phyloP scores from a whole-genome alignment of 108 stramenopile species.

The Nannochloropsis oceanica region DNA sequence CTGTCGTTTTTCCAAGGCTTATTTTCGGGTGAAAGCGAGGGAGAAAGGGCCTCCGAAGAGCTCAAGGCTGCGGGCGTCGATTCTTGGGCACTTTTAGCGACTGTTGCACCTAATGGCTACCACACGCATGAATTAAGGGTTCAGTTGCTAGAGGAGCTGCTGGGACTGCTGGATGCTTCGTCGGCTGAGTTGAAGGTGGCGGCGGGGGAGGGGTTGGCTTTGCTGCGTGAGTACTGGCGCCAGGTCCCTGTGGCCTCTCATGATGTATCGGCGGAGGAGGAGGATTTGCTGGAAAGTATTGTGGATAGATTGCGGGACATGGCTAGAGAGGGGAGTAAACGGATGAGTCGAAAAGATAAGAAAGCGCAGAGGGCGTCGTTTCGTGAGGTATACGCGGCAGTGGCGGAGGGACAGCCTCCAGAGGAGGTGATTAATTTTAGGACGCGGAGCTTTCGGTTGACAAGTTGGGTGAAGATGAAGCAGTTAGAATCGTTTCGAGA shows the following conservation, averaged over 20 bases:
- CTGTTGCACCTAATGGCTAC: constrained; percentile 6
- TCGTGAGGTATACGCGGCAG: constrained; percentile 19
- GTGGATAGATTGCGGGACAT: constrained; percentile 5
- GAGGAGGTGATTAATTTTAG: constrained; percentile 22
- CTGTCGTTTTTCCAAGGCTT: constrained; percentile 4
- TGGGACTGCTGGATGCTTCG: constrained; percentile 1
- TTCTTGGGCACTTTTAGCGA: constrained; percentile 17
- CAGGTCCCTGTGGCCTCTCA: background rate
- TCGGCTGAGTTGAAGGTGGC: constrained; percentile 14
- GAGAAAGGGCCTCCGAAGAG: constrained; percentile 2
- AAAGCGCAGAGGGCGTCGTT: constrained; percentile 20
- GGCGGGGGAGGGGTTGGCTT: constrained; percentile 19
- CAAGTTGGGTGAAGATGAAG: constrained; percentile 24
- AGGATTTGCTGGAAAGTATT: constrained; percentile 4
- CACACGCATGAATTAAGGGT: background rate
- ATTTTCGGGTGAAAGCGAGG: constrained; percentile 10
- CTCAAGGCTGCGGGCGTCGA: constrained; percentile 13
- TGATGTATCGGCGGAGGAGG: constrained; percentile 6
- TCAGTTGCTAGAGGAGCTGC: constrained; percentile 1
- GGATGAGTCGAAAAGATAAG: constrained; percentile 20
- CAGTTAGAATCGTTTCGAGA: constrained; percentile 21
- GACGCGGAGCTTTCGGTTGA: constrained; percentile 13
- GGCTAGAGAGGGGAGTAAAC: background rate
- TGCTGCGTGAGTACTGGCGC: constrained; percentile 11
- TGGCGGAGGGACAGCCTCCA: constrained; percentile 14